Conservation (phyloP, 2,329 filamentous ascomycete genomes). For the Xylariaceae sp. region DNA sequence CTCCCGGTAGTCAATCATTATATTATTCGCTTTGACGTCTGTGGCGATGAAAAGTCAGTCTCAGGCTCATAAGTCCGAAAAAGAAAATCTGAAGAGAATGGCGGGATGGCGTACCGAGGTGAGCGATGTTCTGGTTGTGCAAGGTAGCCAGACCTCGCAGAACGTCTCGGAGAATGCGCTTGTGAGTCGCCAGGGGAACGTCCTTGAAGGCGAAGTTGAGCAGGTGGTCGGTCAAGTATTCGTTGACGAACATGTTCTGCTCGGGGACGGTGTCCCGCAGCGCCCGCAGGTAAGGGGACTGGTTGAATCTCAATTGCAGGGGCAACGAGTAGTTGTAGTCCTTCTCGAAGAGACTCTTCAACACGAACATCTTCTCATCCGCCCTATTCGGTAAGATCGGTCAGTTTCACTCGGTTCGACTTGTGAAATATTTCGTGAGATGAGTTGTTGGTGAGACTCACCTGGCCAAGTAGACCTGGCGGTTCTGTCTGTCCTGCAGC, state of each 20-base stretch:
- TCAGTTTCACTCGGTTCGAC: neutral
- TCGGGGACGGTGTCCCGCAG: constrained; percentile 40
- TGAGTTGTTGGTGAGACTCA: constrained; percentile 15
- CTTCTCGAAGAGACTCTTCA: constrained; percentile 33
- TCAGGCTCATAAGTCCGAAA: neutral
- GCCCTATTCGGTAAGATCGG: constrained; percentile 19
- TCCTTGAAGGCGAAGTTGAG: constrained; percentile 39
- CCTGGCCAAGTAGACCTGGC: constrained; percentile 34
- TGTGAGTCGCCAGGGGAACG: constrained; percentile 34
- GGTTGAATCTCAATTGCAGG: constrained; percentile 30
- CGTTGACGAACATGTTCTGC: constrained; percentile 41
- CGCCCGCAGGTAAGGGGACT: constrained; percentile 35
- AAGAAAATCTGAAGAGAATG: neutral
- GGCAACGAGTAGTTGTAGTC: constrained; percentile 34
- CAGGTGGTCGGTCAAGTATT: constrained; percentile 40
- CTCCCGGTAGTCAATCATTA: constrained; percentile 38
- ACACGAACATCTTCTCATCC: constrained; percentile 32
- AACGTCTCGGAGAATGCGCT: constrained; percentile 40
- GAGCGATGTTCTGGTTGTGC: constrained; percentile 36
- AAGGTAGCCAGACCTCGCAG: constrained; percentile 36
- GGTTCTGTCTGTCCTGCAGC: constrained; percentile 33
- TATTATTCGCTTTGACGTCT: constrained; percentile 43
- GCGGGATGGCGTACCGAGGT: constrained; percentile 28
- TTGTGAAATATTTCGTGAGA: too few relatives aligned
- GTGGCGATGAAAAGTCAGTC: constrained; percentile 6